Conservation (phyloP, 352 stramenopile species). For the Globisporangium cylindrosporum region DNA sequence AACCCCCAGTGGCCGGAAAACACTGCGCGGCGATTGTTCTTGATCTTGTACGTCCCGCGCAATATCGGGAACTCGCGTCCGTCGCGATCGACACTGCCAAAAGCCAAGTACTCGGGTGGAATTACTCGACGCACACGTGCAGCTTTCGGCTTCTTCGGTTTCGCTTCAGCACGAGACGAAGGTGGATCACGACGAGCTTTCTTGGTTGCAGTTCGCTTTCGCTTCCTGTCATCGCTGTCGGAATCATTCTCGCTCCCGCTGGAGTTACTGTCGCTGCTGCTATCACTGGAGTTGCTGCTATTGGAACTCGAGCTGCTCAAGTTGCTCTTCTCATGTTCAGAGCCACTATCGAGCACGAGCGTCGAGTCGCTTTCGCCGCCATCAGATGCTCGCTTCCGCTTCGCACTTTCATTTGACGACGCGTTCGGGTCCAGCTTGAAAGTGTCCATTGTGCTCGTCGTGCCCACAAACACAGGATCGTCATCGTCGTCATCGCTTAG, state of each 20-base stretch:
- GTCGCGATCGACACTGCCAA: slow-evolving; percentile 37
- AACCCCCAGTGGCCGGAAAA: slow-evolving; percentile 68
- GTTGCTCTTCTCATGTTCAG: slow-evolving; percentile 15
- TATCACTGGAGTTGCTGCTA: slow-evolving; percentile 5
- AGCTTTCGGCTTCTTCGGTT: slow-evolving; percentile 1
- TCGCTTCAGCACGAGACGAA: not conserved
- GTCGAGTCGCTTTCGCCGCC: slow-evolving; percentile 29
- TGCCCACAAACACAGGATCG: slow-evolving; percentile 14
- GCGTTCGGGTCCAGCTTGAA: not conserved
- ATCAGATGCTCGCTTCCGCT: slow-evolving; percentile 15
- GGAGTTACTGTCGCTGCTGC: slow-evolving; percentile 17
- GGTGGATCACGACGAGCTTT: slow-evolving; percentile 13
- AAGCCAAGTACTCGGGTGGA: slow-evolving; percentile 43
- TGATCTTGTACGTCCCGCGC: slow-evolving; percentile 47
- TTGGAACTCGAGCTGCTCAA: slow-evolving; percentile 25
- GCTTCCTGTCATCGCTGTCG: slow-evolving; percentile 18
- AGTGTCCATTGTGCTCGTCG: not conserved
- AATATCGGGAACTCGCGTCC: slow-evolving; percentile 50
- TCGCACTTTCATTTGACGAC: not conserved
- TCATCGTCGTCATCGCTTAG: slow-evolving; percentile 13
- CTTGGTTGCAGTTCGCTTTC: slow-evolving; percentile 4
- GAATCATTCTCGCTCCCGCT: slow-evolving; percentile 18
- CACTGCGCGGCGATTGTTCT: slow-evolving; percentile 36
- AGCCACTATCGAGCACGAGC: slow-evolving; percentile 20
- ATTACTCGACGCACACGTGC: slow-evolving; percentile 26